Evolutionary conservation across 2,329 filamentous ascomycete genomes (phyloP).

Genomic region (Trichoderma atrobrunneum): DNA sequence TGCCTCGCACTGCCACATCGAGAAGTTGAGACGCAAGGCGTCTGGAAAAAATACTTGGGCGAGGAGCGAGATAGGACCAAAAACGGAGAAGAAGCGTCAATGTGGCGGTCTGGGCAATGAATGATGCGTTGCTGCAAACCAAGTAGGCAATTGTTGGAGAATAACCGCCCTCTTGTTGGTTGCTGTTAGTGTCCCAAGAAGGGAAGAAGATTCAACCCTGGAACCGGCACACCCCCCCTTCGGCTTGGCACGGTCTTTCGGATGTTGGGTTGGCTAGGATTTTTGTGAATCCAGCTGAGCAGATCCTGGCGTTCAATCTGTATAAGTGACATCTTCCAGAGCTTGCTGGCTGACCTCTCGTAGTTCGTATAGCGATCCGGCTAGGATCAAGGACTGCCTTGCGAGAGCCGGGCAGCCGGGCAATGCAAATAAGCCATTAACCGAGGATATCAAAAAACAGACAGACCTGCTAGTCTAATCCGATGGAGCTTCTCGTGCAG

Average conservation of each 20-base stretch:
- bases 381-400: neutral
- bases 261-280: neutral
- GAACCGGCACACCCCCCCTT: neutral
- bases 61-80: neutral
- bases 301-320: conserved; percentile 7
- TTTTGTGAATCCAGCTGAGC: neutral
- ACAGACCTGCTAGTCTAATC: neutral
- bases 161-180: no score
- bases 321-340: neutral
- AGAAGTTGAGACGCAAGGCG: neutral
- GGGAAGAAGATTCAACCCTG: neutral
- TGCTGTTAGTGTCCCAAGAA: neutral
- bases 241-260: conserved; percentile 1
- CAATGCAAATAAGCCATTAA: neutral
- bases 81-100: neutral
- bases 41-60: neutral
- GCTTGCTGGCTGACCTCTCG: neutral
- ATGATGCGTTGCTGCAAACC: neutral
- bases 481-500: neutral
- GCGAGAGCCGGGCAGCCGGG: conserved; percentile 1
- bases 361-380: neutral
- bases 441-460: neutral
- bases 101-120: conserved; percentile 7
- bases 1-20: neutral
- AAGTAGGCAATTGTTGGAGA: neutral